These are phyloP conservation scores for Entomortierella lignicola DNA, from an alignment of 192 early-diverging fungal genomes.

Conservation along the genomic window DNA sequence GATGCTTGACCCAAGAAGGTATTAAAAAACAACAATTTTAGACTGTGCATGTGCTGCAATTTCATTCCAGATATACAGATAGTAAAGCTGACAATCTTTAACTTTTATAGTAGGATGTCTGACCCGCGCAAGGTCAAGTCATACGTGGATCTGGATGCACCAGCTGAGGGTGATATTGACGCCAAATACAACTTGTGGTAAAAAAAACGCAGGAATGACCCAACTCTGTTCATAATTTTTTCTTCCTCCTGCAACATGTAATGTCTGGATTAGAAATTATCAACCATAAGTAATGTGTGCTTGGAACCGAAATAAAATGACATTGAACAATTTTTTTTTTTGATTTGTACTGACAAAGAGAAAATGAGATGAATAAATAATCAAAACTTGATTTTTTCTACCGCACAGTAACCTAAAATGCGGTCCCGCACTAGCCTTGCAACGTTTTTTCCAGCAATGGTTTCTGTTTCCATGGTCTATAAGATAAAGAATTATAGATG, in stretches of 20 bases:
- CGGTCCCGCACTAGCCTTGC: constrained; percentile 61
- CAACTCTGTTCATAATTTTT: not conserved
- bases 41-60: not conserved
- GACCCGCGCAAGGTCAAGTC: constrained; percentile 86
- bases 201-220: not conserved
- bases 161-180: constrained; percentile 80
- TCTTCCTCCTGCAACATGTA: not conserved
- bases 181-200: constrained; percentile 60
- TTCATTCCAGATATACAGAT: not conserved
- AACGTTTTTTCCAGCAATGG: constrained; percentile 66
- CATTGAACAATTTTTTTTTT: too few species aligned
- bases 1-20: constrained; percentile 53
- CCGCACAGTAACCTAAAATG: constrained; percentile 32
- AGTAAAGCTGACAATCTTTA: not conserved
- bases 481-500: too few species aligned
- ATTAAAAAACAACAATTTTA: not conserved
- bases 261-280: too few species aligned
- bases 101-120: constrained; percentile 43
- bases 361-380: too few species aligned
- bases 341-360: too few species aligned
- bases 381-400: constrained; percentile 4
- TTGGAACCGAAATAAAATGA: not conserved
- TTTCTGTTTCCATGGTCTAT: constrained; percentile 77
- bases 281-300: not conserved
- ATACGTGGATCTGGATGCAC: constrained; percentile 91